These are phyloP conservation scores for Ganoderma leucocontextum DNA, from an alignment of 1,284 basidiomycete species.

Conservation along the genomic window DNA sequence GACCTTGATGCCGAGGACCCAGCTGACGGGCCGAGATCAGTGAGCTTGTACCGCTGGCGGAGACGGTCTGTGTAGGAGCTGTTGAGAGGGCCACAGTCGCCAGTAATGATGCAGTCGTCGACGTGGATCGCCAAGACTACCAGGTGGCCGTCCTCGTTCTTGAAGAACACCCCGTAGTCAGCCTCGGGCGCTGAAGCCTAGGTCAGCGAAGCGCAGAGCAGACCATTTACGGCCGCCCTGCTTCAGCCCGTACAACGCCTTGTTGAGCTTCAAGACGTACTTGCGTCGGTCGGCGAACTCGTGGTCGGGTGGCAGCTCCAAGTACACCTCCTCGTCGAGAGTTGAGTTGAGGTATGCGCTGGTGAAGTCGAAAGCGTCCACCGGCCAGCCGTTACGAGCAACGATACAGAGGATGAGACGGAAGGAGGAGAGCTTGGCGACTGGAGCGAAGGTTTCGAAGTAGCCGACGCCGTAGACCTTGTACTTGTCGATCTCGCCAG, in stretches of 20 bases:
- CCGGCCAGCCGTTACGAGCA: constrained; percentile 40
- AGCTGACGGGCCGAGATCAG: too few relatives aligned
- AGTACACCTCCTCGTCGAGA: constrained; percentile 40
- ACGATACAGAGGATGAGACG: constrained; percentile 42
- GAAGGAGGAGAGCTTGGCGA: constrained; percentile 39
- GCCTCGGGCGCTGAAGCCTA: constrained; percentile 32
- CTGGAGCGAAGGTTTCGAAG: constrained; percentile 43
- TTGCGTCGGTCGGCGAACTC: constrained; percentile 4
- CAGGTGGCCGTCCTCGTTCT: not conserved
- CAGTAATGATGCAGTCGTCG: constrained; percentile 43
- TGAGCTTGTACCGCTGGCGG: too few relatives aligned
- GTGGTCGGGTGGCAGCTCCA: constrained; percentile 47
- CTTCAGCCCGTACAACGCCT: constrained; percentile 39
- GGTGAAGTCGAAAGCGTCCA: constrained; percentile 53
- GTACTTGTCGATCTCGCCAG: too few relatives aligned
- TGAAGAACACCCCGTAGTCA: constrained; percentile 34
- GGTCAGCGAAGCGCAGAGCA: constrained; percentile 16
- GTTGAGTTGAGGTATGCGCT: constrained; percentile 49
- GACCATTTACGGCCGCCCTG: constrained; percentile 36
- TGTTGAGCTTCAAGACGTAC: constrained; percentile 20
- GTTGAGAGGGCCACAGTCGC: constrained; percentile 28
- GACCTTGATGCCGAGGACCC: too few relatives aligned
- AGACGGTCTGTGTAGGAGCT: constrained; percentile 37
- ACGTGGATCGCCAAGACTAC: not conserved
- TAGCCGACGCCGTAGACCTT: constrained; percentile 47